Conservation (phyloP, 768 basidiomycete species). For the Multifurca ochricompacta region DNA sequence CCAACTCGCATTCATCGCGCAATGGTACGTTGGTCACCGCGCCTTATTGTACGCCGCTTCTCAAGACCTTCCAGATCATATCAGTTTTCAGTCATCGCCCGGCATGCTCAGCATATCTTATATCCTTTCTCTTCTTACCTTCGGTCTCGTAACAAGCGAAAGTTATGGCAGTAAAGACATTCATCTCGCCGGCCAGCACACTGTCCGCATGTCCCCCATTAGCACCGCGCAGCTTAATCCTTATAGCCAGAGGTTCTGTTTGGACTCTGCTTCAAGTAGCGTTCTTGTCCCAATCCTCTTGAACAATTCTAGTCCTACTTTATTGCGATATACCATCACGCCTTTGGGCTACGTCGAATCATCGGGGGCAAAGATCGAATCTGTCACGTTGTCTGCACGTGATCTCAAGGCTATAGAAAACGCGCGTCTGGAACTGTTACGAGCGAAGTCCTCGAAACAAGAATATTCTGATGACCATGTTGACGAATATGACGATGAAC, state of each 20-base stretch:
- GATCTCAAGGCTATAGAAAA: constrained; percentile 65
- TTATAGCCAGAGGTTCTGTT: constrained; percentile 62
- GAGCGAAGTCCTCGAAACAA: constrained; percentile 31
- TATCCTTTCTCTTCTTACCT: constrained; percentile 40
- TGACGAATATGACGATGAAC: constrained; percentile 58
- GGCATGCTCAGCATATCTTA: constrained; percentile 40
- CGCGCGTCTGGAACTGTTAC: constrained; percentile 43
- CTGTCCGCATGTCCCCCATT: constrained; percentile 87
- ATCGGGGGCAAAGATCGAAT: constrained; percentile 26
- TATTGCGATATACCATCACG: constrained; percentile 64
- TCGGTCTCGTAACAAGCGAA: constrained; percentile 42
- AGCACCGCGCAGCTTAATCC: constrained; percentile 90
- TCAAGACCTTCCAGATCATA: constrained; percentile 13
- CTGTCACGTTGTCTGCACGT: constrained; percentile 34
- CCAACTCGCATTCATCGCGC: constrained; percentile 16
- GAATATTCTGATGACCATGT: constrained; percentile 60
- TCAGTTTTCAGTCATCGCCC: constrained; percentile 17
- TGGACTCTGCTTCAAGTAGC: constrained; percentile 43
- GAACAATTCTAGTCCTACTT: constrained; percentile 78
- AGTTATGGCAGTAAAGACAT: constrained; percentile 37
- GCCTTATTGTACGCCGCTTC: constrained; percentile 13
- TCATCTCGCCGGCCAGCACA: constrained; percentile 79
- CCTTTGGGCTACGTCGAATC: constrained; percentile 48
- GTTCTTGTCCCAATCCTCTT: constrained; percentile 77
- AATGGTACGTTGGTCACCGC: constrained; percentile 16